phyloP scores from a whole-genome alignment of 2,329 filamentous ascomycete genomes.

The Verticillium nubilum region DNA sequence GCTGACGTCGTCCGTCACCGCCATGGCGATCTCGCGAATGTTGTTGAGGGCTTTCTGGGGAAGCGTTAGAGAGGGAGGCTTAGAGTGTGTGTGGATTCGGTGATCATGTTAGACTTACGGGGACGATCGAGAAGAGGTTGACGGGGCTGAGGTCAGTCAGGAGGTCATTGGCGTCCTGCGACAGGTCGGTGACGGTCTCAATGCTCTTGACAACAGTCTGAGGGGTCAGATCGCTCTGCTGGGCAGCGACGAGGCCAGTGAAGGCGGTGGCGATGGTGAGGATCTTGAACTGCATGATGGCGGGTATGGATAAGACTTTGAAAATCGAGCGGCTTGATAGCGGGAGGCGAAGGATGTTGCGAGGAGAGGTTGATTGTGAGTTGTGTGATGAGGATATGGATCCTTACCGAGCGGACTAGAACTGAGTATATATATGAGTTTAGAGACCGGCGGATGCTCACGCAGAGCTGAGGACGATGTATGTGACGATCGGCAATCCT shows the following conservation, averaged over 20 bases:
- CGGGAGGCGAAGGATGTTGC: background rate
- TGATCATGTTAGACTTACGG: background rate
- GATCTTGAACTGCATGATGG: background rate
- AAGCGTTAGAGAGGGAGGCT: background rate
- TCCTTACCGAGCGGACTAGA: background rate
- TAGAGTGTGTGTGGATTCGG: accelerated
- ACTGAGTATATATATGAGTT: background rate
- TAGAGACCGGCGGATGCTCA: background rate
- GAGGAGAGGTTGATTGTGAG: background rate
- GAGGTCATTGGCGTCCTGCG: background rate
- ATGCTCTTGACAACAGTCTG: background rate
- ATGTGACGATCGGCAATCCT: no score
- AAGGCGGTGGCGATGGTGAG: background rate
- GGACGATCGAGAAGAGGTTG: background rate
- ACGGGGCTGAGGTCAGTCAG: background rate
- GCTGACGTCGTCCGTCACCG: background rate
- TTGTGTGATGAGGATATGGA: background rate
- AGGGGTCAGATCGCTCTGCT: background rate
- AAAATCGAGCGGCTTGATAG: no score
- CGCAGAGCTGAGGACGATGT: no score
- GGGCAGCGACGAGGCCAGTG: background rate
- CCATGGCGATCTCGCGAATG: constrained; percentile 4
- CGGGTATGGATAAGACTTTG: background rate
- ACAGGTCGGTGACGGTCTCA: background rate
- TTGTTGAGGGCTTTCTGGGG: background rate